Base-by-base conservation (phyloP, 2,329 filamentous ascomycete genomes). In the Paraconiothyrium sp. region DNA sequence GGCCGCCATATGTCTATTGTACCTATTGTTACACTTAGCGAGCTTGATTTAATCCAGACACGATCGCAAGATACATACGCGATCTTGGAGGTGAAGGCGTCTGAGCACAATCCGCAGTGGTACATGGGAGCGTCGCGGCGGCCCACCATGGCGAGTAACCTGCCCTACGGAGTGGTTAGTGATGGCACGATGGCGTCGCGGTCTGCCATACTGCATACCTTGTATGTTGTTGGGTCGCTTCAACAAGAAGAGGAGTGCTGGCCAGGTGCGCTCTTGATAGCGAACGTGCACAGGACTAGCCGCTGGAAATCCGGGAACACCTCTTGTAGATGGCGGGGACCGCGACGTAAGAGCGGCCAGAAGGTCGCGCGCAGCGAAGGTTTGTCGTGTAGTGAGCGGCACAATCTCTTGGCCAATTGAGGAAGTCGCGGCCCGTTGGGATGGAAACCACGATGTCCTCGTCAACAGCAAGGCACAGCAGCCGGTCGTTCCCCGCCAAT, bases 1-100 rank as follows among this genome's bases (percentile, higher is more conserved):
- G 3, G 59, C 54, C 9, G 27, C 54, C 30, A 64, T 60, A 43
- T 75, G 72, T 10, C 41, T 35, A 7, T 52, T 47, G 54, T 55
- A 56, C 10, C 54, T 56, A 24, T 14, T 34, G 27, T 13, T 5
- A 20, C 22, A 9, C 11, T 55, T 24, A 55, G 52, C 27, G 13
- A 46, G 8, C 27, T 13, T 11, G 24, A 34, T 16, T 4, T 24
- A 24, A 30, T 30, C 6, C n/a, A 24, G 6, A 24, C 16, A 41
- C n/a, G 13, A 9, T 13, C 4, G 52, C 16, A 32, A 5, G 13
- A 24, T 6, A 55, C 52, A 22, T 46, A 55, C 52, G 39, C 30
- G 20, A 8, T 35, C 24, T 20, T 35, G 16, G 30, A 37, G 2
- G 10, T n/a, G 37, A 56, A 56, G 14, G n/a, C 5, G 8, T 11